A percentile compares a stretch with the other conserved stretches of the same genome.
Conservation (phyloP, 2,329 filamentous ascomycete genomes). For the Neonectria faginata region DNA sequence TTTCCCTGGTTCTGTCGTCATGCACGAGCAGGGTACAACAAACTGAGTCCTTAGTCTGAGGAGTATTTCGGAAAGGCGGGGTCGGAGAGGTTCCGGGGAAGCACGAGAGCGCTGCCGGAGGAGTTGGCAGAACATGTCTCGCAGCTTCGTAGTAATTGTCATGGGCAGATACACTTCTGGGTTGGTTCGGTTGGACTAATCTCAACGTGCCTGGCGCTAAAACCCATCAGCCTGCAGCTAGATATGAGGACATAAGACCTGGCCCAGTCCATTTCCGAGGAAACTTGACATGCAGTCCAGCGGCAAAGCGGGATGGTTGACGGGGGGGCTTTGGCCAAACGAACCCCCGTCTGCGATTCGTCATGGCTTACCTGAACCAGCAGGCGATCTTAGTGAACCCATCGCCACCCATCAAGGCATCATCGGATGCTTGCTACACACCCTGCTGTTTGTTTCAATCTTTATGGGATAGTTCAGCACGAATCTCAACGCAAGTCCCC, state of each 20-base stretch:
- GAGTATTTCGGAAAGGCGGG: slow-evolving; percentile 36
- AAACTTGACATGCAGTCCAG: slow-evolving; percentile 22
- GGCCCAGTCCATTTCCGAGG: slow-evolving; percentile 22
- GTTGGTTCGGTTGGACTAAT: slow-evolving; percentile 31
- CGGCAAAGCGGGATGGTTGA: slow-evolving; percentile 29
- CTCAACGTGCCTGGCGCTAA: slow-evolving; percentile 42
- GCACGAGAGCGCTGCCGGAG: slow-evolving; percentile 40
- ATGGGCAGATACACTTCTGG: slow-evolving; percentile 26
- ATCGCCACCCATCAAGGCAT: slow-evolving; percentile 18
- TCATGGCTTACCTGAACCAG: slow-evolving; percentile 15
- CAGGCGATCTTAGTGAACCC: slow-evolving; percentile 10
- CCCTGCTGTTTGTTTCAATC: slow-evolving; percentile 17
- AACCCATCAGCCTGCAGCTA: slow-evolving; percentile 30
- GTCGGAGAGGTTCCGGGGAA: slow-evolving; percentile 39
- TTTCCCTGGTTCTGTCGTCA: slow-evolving; percentile 20
- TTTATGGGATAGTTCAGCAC: slow-evolving; percentile 11
- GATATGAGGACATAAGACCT: slow-evolving; percentile 28
- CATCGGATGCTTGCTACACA: slow-evolving; percentile 10
- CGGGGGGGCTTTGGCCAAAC: slow-evolving; percentile 12
- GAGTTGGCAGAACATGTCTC: slow-evolving; percentile 39
- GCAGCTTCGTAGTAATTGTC: slow-evolving; percentile 37
- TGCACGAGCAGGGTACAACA: slow-evolving; percentile 14
- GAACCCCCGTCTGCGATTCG: slow-evolving; percentile 14
- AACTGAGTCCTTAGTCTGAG: slow-evolving; percentile 25
- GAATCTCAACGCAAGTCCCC: slow-evolving; percentile 15